Base-by-base conservation (phyloP, 1,139 yeast species). In the Lodderomyces oxycetoniae region DNA sequence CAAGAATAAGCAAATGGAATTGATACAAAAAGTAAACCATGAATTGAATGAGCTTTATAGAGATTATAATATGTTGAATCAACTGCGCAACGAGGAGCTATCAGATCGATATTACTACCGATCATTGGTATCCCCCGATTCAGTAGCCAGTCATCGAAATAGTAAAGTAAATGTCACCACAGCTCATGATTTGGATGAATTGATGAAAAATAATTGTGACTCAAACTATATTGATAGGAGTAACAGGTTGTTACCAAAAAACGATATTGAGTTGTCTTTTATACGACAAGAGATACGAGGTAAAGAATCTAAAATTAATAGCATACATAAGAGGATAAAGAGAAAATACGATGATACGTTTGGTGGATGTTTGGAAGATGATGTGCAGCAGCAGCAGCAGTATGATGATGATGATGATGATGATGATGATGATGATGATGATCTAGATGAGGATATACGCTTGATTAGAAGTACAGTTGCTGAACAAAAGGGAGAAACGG, bases 181-280 rank as follows among this genome's bases (percentile, higher is more conserved):
- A 16, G 35, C 40, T 3, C 28, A 28, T 10, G 36, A 43, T 31
- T 15, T 41, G 20, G 20, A 20, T 3, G 22, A 14, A 12, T 17
- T 42, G 3, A 12, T 48, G n/a, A 37, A 43, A 4, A 32, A 35
- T 6, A 53, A 53, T 37, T 56, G 51, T 17, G 69, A 64, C 40
- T 40, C 58, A 3, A 48, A 47, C 35, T 57, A 60, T 41, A 49
- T 49, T 27, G 43, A 37, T 13, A 26, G 48, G 25, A 57, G 54
- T 30, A 57, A 55, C 36, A 46, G 42, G 14, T 52, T 48, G 37
- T 33, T 44, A 24, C 54, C 52, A 27, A 58, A 54, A 31, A 63
- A 63, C 41, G 52, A 52, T 33, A 47, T 63, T n/a, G 71, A 66
- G 39, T 36, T 60, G 17, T 58, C 70, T 2, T 51, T 55, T 36